Evolutionary conservation across 495 filamentous ascomycete species (phyloP), one percentile per base, ranked within the genome.

Genomic region (Bryoglossum gracile): DNA sequence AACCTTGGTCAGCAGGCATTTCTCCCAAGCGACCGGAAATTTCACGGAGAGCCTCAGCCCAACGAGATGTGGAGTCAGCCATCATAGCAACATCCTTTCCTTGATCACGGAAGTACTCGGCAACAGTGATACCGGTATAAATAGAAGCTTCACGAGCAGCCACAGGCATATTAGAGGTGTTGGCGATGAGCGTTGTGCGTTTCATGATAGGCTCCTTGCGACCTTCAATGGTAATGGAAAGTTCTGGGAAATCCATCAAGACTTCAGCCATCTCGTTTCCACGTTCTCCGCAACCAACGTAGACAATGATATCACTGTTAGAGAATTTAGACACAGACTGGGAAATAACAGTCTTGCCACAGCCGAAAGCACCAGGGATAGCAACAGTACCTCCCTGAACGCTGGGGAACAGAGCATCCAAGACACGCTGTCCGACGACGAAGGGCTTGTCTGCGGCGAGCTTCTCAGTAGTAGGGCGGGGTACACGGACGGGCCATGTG

Each of bases 251-350:
- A 67, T 99, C 92, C 87, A 95, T 96, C 76, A 99, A 78, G 53
- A 99, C 92, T 77, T 99, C 92, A 54, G 92, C 92, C 92, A 99
- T 99, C 69, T 97, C 92, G 63, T 97, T 99, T 57, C 92, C 92
- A 52, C 92, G 89, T 75, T 99, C 92, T 60, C 92, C 92, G 62
- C 94, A 95, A 37, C 92, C 92, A 54, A 99, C 92, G 66, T 99
- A 97, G 58, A 99, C 85, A 56, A 99, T 97, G 62, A 95, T 88
- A 67, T 99, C 94, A 64, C 85, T 90, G 80, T 99, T 99, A 49
- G 92, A 99, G 75, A 96, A 99, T 67, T 99, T 99, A 64, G 92
- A 97, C 50, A 99, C 83, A 50, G 84, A 88, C 72, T 99, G 94
- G 56, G 83, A 89, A 70, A 99, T 99, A 66, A 99, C 92, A 52